Percentiles rank a stretch among this genome's conserved stretches.
phyloP scores from a whole-genome alignment of 371 early-diverging fungal species.

The Syncephalastrum racemosum region DNA sequence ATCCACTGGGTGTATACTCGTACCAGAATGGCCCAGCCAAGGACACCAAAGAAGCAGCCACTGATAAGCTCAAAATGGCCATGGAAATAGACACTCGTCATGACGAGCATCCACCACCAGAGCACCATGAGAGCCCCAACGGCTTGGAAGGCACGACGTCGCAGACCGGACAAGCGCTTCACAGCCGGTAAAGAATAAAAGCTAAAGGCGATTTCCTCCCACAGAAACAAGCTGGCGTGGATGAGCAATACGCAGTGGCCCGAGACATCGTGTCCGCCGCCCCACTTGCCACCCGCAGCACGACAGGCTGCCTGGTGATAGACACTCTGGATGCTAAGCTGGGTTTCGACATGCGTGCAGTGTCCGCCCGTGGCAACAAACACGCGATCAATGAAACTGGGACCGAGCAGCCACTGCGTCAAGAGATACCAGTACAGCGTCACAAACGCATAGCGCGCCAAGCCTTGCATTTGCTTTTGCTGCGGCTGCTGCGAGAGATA shows the following conservation, averaged over 20 bases:
- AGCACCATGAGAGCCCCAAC: constrained; percentile 43
- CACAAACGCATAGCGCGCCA: constrained; percentile 64
- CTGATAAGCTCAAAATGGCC: constrained; percentile 68
- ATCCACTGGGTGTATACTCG: constrained; percentile 8
- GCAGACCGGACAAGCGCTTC: constrained; percentile 6
- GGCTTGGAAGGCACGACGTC: constrained; percentile 23
- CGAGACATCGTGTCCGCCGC: constrained; percentile 79
- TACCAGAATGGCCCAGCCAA: constrained; percentile 65
- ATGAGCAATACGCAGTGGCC: constrained; percentile 90
- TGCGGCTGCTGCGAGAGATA: constrained; percentile 33
- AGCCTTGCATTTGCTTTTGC: constrained; percentile 16
- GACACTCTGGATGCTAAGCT: constrained; percentile 10
- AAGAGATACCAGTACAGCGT: constrained; percentile 80
- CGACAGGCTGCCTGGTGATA: constrained; percentile 53
- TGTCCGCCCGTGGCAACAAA: constrained; percentile 70
- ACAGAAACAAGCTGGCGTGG: constrained; percentile 78
- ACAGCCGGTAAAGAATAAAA: constrained; percentile 26
- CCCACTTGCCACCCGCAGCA: constrained; percentile 71
- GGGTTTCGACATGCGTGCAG: constrained; percentile 29
- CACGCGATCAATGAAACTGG: constrained; percentile 78
- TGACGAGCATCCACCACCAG: constrained; percentile 77
- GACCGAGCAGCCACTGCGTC: constrained; percentile 85
- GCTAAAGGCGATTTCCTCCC: constrained; percentile 64
- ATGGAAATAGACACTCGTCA: constrained; percentile 84
- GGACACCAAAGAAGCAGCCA: constrained; percentile 68